Conservation (phyloP, 148 eudicot genomes). For the Vaccinium corymbosum region DNA sequence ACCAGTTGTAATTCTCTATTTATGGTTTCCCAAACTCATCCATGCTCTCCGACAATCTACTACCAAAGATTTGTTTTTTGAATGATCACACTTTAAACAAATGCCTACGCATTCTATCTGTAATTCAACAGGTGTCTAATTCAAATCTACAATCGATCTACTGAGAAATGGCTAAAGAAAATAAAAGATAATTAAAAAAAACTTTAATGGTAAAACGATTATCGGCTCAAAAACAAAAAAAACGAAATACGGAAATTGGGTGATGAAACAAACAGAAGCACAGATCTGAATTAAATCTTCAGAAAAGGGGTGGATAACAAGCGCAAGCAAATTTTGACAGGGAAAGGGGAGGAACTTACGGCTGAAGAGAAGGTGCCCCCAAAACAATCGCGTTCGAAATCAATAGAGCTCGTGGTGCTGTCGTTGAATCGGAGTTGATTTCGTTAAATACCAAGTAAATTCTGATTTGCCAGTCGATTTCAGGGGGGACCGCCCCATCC, state of each 20-base stretch:
- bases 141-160: not conserved
- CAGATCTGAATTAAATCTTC: not conserved
- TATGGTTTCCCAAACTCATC: too few species aligned
- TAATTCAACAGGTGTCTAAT: not conserved
- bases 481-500: not conserved
- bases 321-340: not conserved
- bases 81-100: not conserved
- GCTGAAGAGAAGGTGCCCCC: not conserved
- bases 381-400: not conserved
- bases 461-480: not conserved
- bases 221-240: not conserved
- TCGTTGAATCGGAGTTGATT: slow-evolving; percentile 1
- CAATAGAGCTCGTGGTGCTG: not conserved
- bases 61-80: not conserved
- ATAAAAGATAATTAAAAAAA: not conserved
- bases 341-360: not conserved
- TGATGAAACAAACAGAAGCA: not conserved
- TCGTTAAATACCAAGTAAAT: not conserved
- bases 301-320: not conserved
- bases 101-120: not conserved
- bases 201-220: not conserved
- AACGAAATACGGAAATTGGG: not conserved
- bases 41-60: not conserved
- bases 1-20: not conserved
- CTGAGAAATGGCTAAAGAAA: not conserved